These are phyloP conservation scores for Colletotrichum spinosum DNA, from an alignment of 2,329 filamentous ascomycete genomes.

Conservation along the genomic window DNA sequence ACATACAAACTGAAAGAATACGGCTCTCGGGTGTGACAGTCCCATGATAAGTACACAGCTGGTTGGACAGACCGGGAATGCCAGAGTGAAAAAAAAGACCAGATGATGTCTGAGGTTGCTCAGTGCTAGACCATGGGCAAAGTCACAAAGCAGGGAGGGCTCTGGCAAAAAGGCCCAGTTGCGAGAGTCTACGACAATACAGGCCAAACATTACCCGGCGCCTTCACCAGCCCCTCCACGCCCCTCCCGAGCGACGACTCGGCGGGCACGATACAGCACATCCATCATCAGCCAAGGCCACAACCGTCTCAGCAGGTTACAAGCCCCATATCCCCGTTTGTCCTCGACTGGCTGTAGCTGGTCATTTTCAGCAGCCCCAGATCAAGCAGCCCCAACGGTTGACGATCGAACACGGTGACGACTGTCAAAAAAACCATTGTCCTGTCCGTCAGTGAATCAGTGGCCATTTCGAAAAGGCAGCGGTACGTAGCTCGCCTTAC, in stretches of 20 bases:
- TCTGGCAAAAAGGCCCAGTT: background rate
- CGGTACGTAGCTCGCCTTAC: too few species aligned
- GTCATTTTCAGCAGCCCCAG: slow-evolving; percentile 2
- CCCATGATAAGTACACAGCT: slow-evolving; percentile 11
- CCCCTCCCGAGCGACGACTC: slow-evolving; percentile 15
- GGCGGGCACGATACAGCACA: slow-evolving; percentile 13
- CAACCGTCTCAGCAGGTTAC: slow-evolving; percentile 31
- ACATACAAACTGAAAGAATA: slow-evolving; percentile 9
- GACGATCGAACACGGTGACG: background rate
- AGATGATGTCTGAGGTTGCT: slow-evolving; percentile 27
- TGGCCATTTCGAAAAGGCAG: background rate
- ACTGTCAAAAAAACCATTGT: background rate
- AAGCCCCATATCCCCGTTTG: slow-evolving; percentile 30
- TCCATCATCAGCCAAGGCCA: slow-evolving; percentile 34
- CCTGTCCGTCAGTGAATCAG: slow-evolving; percentile 8
- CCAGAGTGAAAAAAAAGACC: background rate
- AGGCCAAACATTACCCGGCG: slow-evolving; percentile 2
- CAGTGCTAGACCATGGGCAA: slow-evolving; percentile 5
- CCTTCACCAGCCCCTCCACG: slow-evolving; percentile 18
- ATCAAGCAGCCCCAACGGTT: slow-evolving; percentile 3
- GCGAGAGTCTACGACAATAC: background rate
- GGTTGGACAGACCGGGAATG: slow-evolving; percentile 16
- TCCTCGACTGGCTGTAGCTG: background rate
- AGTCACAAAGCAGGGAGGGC: slow-evolving; percentile 7
- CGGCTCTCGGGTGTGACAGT: slow-evolving; percentile 21